A percentile compares a stretch with the other conserved stretches of the same genome.
Evolutionary conservation across 495 filamentous ascomycete genomes (phyloP).

Genomic region (Antarctomyces pellizariae): DNA sequence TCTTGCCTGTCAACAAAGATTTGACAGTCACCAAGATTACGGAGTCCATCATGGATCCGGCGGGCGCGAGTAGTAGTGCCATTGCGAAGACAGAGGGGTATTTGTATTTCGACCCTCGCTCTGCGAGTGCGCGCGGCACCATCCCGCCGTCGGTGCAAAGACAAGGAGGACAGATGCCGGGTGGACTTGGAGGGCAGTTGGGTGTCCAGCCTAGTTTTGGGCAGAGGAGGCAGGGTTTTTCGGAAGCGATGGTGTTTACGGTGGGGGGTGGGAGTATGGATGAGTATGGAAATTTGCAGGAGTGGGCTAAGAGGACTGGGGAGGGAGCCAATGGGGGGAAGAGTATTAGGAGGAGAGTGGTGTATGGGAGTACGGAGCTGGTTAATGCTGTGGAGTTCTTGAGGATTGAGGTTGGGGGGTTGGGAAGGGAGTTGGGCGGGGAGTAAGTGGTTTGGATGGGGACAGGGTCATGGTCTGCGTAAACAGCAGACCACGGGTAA

Average conservation of each 20-base stretch:
- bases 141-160: constrained; percentile 51
- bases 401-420: constrained; percentile 46
- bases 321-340: constrained; percentile 24
- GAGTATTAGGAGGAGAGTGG: constrained; percentile 42
- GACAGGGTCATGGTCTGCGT: no score
- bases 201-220: constrained; percentile 70
- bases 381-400: constrained; percentile 82
- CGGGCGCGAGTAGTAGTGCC: constrained; percentile 66
- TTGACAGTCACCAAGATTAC: constrained; percentile 93
- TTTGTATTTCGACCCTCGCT: constrained; percentile 94
- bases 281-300: constrained; percentile 93
- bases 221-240: constrained; percentile 79
- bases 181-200: constrained; percentile 18
- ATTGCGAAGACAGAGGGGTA: constrained; percentile 95
- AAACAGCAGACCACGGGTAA: no score
- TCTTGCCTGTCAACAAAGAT: constrained; percentile 85
- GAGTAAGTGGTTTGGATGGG: no score
- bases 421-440: no score
- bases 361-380: constrained; percentile 91
- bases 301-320: constrained; percentile 68
- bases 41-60: constrained; percentile 94
- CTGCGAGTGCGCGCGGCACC: constrained; percentile 77
- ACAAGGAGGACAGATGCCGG: constrained; percentile 19
- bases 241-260: constrained; percentile 88
- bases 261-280: constrained; percentile 97